These are phyloP conservation scores for Sarocladium kiliense DNA, from an alignment of 2,329 filamentous ascomycete species.

Conservation along the genomic window DNA sequence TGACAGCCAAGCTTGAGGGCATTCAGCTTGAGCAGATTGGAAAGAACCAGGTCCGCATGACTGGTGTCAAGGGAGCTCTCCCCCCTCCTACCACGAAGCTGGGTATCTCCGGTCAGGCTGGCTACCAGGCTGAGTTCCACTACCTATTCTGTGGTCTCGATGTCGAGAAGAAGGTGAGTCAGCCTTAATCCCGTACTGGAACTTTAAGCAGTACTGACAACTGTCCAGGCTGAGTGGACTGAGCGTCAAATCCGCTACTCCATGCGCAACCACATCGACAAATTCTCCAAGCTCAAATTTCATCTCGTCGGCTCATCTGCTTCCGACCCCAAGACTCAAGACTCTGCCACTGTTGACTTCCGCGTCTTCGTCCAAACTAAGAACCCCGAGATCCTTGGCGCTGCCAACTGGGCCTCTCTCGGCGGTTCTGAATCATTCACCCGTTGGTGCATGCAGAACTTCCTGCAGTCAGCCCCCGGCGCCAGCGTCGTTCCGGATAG, in stretches of 20 bases:
- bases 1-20: conserved; percentile 29
- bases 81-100: conserved; percentile 29
- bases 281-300: conserved; percentile 10
- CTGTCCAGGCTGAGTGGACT: conserved; percentile 1
- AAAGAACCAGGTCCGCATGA: conserved; percentile 24
- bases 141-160: conserved; percentile 36
- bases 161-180: conserved; percentile 29
- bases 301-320: conserved; percentile 14
- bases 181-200: no score
- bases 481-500: conserved; percentile 31
- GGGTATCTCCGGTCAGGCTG: conserved; percentile 34
- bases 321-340: conserved; percentile 31
- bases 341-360: conserved; percentile 39
- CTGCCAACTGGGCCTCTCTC: conserved; percentile 21
- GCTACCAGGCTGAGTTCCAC: conserved; percentile 37
- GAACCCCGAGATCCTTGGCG: conserved; percentile 13
- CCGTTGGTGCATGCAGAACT: conserved; percentile 31
- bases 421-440: conserved; percentile 23
- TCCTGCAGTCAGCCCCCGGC: conserved; percentile 35
- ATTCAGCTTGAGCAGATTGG: conserved; percentile 41
- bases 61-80: conserved; percentile 26
- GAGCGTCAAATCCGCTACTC: conserved; percentile 9
- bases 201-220: no score
- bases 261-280: conserved; percentile 7
- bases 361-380: conserved; percentile 37